These are phyloP conservation scores for Fraxinus latifolia DNA, from an alignment of 305 asterid genomes.

Conservation along the genomic window DNA sequence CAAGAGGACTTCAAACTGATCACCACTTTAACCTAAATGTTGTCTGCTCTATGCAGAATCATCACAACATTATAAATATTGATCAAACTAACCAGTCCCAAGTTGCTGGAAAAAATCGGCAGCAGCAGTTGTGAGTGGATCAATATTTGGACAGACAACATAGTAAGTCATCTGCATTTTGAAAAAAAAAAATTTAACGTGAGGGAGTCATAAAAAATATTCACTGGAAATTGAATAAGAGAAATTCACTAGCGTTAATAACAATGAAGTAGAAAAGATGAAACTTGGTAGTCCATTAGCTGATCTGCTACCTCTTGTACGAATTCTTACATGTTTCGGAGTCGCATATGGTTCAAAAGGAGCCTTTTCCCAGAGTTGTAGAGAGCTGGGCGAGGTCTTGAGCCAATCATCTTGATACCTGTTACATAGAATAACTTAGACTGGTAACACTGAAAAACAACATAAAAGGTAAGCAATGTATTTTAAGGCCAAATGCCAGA, in stretches of 20 bases:
- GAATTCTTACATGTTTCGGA: constrained; percentile 70
- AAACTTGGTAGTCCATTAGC: constrained; percentile 10
- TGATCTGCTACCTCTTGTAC: constrained; percentile 13
- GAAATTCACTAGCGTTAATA: constrained; percentile 20
- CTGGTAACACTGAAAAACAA: constrained; percentile 22
- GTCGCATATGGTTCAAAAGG: constrained; percentile 98
- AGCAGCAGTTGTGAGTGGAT: constrained; percentile 88
- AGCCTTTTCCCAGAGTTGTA: constrained; percentile 97
- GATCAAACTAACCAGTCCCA: constrained; percentile 78
- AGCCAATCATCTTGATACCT: constrained; percentile 99
- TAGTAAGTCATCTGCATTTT: constrained; percentile 76
- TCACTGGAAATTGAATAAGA: constrained; percentile 14
- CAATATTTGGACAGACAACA: constrained; percentile 97
- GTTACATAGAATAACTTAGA: constrained; percentile 27
- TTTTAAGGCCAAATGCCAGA: background rate
- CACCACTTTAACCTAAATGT: constrained; percentile 18
- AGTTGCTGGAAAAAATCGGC: constrained; percentile 96
- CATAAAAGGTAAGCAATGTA: constrained; percentile 9
- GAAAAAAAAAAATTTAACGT: constrained; percentile 9
- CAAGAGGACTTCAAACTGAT: constrained; percentile 5
- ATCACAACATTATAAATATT: constrained; percentile 5
- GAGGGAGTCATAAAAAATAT: constrained; percentile 19
- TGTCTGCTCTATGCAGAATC: constrained; percentile 8
- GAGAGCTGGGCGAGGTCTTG: constrained; percentile 80
- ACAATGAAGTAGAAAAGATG: constrained; percentile 8